Base-by-base conservation (phyloP, 2,329 filamentous ascomycete species). In the Ophiostoma ips region DNA sequence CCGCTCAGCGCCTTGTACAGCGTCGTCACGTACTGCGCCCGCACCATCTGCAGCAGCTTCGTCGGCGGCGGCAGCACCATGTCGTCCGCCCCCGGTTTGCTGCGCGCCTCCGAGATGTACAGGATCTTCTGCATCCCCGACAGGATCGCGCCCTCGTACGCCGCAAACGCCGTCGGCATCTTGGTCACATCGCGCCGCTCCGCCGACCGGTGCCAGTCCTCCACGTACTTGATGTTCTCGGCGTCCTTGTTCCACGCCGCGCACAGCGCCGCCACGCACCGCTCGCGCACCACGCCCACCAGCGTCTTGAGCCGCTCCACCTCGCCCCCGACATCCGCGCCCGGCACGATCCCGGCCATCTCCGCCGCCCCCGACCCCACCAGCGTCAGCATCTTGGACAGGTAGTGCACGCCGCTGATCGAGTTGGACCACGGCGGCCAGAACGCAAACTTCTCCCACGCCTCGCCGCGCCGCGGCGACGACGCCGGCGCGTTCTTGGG, bases 351-450 rank as follows among this genome's bases (percentile, higher is more conserved):
- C 28, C 81, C 77, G 1, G 86, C 85, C 73, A 95, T 83, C 60
- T 95, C 89, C 28, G 84, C 84, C 1, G 87, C 86, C 3, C 85
- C 89, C 2, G 83, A 83, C n/a, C 90, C 88, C 4, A 98, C 79
- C 3, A 95, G 71, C 0, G 81, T 73, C 19, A 96, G 71, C 62
- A 92, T 83, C 62, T 84, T 87, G 47, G 84, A 81, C 5, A 98
- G 73, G 60, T 94, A 95, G 63, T 94, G 79, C 2, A 90, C 86
- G n/a, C 86, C 90, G 52, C 88, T 94, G 21, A 96, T 70, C 0
- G 89, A 89, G 61, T 95, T 96, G 2, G 88, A 85, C 67, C 85
- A 83, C 0, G 90, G 92, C 4, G 90, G 89, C 89, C 90, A 96
- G 65, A 96, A 98, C 0, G 89, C 90, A 64, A 92, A 79, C 67